A percentile compares a stretch with the other conserved stretches of the same genome.
These are phyloP conservation scores for Cucumis variabilis DNA, from an alignment of 331 rosid species.

Conservation along the genomic window DNA sequence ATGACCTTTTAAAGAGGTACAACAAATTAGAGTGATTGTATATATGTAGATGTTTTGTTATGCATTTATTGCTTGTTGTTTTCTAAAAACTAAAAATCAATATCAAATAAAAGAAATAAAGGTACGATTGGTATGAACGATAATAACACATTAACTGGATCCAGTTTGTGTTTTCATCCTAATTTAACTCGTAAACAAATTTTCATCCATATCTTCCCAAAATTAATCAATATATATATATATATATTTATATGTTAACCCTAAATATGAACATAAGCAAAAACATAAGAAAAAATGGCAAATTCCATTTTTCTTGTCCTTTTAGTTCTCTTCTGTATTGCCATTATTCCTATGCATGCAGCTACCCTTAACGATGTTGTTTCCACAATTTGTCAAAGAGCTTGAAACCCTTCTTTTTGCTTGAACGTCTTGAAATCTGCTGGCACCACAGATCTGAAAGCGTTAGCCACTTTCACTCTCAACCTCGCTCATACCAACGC, in stretches of 20 bases:
- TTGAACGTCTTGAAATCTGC: neutral
- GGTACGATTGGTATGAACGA: neutral
- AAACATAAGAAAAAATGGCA: neutral
- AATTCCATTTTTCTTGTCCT: neutral
- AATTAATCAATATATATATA: neutral
- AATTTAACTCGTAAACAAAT: too few relatives aligned
- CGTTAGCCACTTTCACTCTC: constrained; percentile 16
- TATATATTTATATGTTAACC: neutral
- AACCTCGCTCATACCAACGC: constrained; percentile 27
- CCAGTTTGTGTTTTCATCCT: neutral
- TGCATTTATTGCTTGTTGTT: too few relatives aligned
- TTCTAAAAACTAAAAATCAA: too few relatives aligned
- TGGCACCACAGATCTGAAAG: constrained; percentile 6
- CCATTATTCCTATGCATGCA: neutral
- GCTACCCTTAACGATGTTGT: neutral
- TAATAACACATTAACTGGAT: neutral
- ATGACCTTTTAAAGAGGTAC: too few relatives aligned
- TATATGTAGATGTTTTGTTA: too few relatives aligned
- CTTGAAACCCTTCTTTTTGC: constrained; percentile 34
- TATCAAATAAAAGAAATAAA: neutral
- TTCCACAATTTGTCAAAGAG: constrained; percentile 33
- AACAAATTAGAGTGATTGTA: too few relatives aligned
- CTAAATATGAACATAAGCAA: neutral
- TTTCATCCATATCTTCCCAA: neutral
- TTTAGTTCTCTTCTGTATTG: neutral